Percentiles rank a stretch among this genome's conserved stretches.
These are phyloP conservation scores for Aspergillus piperis DNA, from an alignment of 2,329 filamentous ascomycete genomes.

Conservation along the genomic window DNA sequence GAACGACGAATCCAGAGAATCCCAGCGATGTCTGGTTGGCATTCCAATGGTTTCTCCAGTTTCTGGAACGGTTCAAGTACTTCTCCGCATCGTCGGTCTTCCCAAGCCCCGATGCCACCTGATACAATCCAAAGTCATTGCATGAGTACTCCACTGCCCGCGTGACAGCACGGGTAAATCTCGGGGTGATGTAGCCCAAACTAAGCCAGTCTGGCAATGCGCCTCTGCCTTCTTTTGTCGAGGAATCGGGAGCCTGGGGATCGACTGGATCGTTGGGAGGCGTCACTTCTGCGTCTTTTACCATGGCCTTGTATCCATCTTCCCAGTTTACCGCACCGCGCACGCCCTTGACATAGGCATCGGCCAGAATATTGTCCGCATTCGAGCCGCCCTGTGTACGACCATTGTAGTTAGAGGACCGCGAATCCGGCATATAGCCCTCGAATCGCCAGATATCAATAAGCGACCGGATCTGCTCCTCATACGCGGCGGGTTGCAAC, in stretches of 20 bases:
- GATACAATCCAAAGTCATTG: slow-evolving; percentile 69
- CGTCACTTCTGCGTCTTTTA: slow-evolving; percentile 65
- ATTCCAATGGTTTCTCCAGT: slow-evolving; percentile 76
- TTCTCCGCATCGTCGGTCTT: slow-evolving; percentile 54
- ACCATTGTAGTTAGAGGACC: slow-evolving; percentile 70
- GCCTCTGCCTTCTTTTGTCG: slow-evolving; percentile 67
- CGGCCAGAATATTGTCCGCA: slow-evolving; percentile 70
- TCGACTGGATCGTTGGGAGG: slow-evolving; percentile 62
- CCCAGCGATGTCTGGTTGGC: slow-evolving; percentile 56
- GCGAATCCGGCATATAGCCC: slow-evolving; percentile 65
- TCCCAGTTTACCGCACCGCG: slow-evolving; percentile 64
- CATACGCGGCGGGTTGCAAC: slow-evolving; percentile 62
- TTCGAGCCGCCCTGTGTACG: slow-evolving; percentile 70
- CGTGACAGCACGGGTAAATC: slow-evolving; percentile 62
- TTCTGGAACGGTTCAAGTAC: slow-evolving; percentile 64
- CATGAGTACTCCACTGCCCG: slow-evolving; percentile 67
- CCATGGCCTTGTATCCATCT: slow-evolving; percentile 63
- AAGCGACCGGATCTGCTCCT: slow-evolving; percentile 66
- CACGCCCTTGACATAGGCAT: slow-evolving; percentile 70
- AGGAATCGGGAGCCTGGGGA: slow-evolving; percentile 55
- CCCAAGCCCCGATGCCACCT: slow-evolving; percentile 63
- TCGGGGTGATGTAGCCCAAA: slow-evolving; percentile 66
- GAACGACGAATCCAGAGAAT: slow-evolving; percentile 68
- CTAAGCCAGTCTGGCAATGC: slow-evolving; percentile 69
- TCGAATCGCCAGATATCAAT: slow-evolving; percentile 69